Percentiles rank a stretch among this genome's conserved stretches.
Conservation (phyloP, 306 rosid species). For the Cicer judaicum region DNA sequence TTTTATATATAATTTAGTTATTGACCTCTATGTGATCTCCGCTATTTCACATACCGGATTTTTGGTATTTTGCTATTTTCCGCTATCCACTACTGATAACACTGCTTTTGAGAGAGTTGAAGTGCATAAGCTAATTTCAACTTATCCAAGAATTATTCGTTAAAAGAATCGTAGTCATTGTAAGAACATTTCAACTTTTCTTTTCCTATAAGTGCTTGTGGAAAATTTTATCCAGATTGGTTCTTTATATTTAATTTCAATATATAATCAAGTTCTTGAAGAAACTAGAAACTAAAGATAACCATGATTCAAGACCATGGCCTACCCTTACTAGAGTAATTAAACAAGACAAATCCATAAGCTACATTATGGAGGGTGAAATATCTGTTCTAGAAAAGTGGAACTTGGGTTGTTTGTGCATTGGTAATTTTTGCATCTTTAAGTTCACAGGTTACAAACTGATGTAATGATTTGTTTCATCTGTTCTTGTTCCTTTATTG, state of each 20-base stretch:
- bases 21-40: too few relatives aligned
- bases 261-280: conserved; percentile 14
- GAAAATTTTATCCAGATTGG: background rate
- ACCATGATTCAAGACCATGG: background rate
- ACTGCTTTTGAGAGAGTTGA: conserved; percentile 11
- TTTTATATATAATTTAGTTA: too few relatives aligned
- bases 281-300: conserved; percentile 2
- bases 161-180: background rate
- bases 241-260: conserved; percentile 26
- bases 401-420: conserved; percentile 9
- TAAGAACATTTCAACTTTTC: background rate
- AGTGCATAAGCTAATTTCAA: conserved; percentile 9
- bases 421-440: conserved; percentile 31
- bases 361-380: background rate
- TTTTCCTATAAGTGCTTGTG: background rate
- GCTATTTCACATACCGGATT: too few relatives aligned
- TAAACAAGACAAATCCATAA: conserved; percentile 11
- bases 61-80: too few relatives aligned
- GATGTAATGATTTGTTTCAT: conserved; percentile 28
- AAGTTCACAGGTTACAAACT: conserved; percentile 16
- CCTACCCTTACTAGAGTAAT: background rate
- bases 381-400: conserved; percentile 15
- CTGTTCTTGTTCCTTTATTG: conserved; percentile 39
- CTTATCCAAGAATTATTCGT: background rate
- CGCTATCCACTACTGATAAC: too few relatives aligned